These are phyloP conservation scores for Aspergillus bertholletiae DNA, from an alignment of 495 filamentous ascomycete genomes.

Conservation along the genomic window DNA sequence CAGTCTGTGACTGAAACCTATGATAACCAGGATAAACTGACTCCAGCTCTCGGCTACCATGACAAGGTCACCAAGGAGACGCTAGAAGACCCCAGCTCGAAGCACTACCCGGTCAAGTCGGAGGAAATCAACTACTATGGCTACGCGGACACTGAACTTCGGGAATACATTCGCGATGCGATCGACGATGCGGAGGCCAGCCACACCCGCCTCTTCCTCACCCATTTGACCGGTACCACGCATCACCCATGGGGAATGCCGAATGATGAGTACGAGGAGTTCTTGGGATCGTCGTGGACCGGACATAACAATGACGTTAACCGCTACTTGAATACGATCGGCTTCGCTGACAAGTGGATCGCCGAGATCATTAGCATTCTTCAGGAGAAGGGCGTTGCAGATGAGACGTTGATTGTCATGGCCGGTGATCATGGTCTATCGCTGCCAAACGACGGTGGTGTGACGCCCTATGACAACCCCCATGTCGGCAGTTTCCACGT, in stretches of 20 bases:
- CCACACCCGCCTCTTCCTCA: constrained; percentile 43
- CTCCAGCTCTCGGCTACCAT: constrained; percentile 37
- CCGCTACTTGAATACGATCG: constrained; percentile 39
- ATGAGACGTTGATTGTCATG: constrained; percentile 48
- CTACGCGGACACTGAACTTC: constrained; percentile 41
- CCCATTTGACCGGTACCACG: constrained; percentile 47
- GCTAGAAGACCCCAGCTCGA: constrained; percentile 33
- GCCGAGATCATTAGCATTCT: constrained; percentile 41
- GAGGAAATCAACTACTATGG: constrained; percentile 49
- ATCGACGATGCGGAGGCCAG: constrained; percentile 41
- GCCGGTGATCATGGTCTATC: constrained; percentile 46
- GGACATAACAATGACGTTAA: constrained; percentile 34
- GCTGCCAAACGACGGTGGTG: constrained; percentile 39
- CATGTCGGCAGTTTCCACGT: constrained; percentile 49
- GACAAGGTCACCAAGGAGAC: constrained; percentile 39
- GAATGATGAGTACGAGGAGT: constrained; percentile 28
- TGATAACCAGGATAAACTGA: constrained; percentile 41
- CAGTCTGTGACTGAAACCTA: constrained; percentile 47
- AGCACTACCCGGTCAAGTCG: constrained; percentile 32
- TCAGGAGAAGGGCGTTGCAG: constrained; percentile 43
- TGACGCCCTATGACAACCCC: constrained; percentile 49
- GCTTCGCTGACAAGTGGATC: constrained; percentile 44
- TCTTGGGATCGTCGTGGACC: constrained; percentile 20
- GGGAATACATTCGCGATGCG: constrained; percentile 45
- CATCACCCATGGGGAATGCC: constrained; percentile 47